These are phyloP conservation scores for Laburnicola sp. DNA, from an alignment of 2,329 filamentous ascomycete species.

Conservation along the genomic window DNA sequence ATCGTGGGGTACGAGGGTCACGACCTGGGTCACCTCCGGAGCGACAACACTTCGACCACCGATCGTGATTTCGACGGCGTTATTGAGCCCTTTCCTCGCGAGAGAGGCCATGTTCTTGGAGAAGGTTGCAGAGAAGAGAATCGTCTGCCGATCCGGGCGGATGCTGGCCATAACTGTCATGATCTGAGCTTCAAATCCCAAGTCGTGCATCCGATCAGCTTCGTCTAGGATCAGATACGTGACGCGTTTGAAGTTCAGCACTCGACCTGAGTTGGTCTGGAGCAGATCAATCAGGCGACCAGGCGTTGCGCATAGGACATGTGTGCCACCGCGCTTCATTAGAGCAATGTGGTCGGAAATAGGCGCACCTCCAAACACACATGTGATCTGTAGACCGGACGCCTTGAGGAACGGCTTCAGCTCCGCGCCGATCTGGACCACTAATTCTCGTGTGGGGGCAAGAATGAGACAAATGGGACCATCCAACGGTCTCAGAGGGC, in stretches of 20 bases:
- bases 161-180: constrained; percentile 95
- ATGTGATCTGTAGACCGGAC: constrained; percentile 81
- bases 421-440: constrained; percentile 90
- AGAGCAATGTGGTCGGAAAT: constrained; percentile 98
- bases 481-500: constrained; percentile 77
- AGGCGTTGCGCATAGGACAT: constrained; percentile 85
- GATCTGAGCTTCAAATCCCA: constrained; percentile 98
- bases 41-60: constrained; percentile 76
- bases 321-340: constrained; percentile 90
- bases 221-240: constrained; percentile 96
- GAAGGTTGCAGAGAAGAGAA: constrained; percentile 96
- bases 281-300: constrained; percentile 95
- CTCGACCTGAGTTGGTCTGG: constrained; percentile 88
- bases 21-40: constrained; percentile 81
- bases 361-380: constrained; percentile 90
- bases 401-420: constrained; percentile 93
- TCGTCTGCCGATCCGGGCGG: constrained; percentile 88
- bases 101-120: constrained; percentile 89
- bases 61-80: constrained; percentile 88
- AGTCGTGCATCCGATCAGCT: constrained; percentile 98
- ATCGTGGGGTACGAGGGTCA: constrained; percentile 64
- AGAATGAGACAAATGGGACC: constrained; percentile 88
- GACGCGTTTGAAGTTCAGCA: constrained; percentile 85
- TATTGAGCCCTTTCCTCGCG: constrained; percentile 82
- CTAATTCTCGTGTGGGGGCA: constrained; percentile 91